Evolutionary conservation across 2,329 filamentous ascomycete genomes (phyloP).

Genomic region (Thelonectria olida): DNA sequence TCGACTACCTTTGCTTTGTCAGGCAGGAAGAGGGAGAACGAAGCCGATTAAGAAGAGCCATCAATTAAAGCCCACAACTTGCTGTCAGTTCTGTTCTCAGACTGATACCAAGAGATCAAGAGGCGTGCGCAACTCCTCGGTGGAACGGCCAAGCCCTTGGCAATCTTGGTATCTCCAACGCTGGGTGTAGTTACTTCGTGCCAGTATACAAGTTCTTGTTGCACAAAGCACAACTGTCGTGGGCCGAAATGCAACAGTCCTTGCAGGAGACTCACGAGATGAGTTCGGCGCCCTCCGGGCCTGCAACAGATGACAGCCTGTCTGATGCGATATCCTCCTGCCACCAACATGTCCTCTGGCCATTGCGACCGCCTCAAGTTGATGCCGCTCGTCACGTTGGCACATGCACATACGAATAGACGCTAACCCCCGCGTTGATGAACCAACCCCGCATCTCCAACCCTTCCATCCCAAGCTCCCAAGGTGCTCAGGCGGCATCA

Average conservation of each 20-base stretch:
- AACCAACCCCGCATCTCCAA: conserved; percentile 40
- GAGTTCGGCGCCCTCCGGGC: conserved; percentile 28
- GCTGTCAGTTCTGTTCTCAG: too few species aligned
- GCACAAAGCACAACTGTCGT: neutral
- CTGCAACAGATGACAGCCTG: conserved; percentile 18
- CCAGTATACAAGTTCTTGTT: too few species aligned
- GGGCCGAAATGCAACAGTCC: conserved; percentile 24
- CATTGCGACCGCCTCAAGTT: conserved; percentile 8
- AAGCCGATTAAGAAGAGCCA: neutral
- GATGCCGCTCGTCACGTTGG: conserved; percentile 35
- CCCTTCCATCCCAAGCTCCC: neutral
- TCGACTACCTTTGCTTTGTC: conserved; percentile 10
- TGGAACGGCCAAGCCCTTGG: conserved; percentile 8
- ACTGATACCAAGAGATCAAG: too few species aligned
- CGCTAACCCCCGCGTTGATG: conserved; percentile 42
- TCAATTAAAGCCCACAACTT: too few species aligned
- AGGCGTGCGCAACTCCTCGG: neutral
- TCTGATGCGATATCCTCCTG: conserved; percentile 30
- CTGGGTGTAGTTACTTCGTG: neutral
- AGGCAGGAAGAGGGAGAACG: neutral
- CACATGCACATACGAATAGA: conserved; percentile 25
- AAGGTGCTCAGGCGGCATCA: conserved; percentile 39
- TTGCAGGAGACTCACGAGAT: conserved; percentile 9
- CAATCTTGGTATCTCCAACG: conserved; percentile 1
- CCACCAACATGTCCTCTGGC: neutral